Evolutionary conservation across 1,284 basidiomycete species (phyloP).

Genomic region (Sanghuangporus baumii): DNA sequence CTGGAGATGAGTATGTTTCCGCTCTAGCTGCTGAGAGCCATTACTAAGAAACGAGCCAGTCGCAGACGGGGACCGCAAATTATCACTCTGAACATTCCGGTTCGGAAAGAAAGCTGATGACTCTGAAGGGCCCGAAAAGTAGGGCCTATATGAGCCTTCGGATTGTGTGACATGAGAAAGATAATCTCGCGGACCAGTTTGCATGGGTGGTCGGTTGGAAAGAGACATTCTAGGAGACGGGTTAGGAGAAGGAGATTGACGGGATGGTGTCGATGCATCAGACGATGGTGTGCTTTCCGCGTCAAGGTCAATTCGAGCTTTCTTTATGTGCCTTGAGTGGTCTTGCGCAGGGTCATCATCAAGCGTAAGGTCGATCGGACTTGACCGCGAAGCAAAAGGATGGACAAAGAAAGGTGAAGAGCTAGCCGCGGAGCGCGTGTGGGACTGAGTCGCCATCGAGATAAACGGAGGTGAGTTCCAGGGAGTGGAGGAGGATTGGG

Average conservation of each 20-base stretch:
- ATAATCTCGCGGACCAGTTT: slow-evolving; percentile 12
- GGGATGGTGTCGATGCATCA: slow-evolving; percentile 18
- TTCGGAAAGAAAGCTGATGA: slow-evolving; percentile 30
- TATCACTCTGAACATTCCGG: slow-evolving; percentile 19
- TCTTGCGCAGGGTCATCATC: slow-evolving; percentile 43
- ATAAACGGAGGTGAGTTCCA: neutral
- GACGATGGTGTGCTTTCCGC: slow-evolving; percentile 7
- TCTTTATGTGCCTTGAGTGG: slow-evolving; percentile 33
- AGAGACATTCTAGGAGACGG: neutral
- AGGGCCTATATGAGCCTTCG: slow-evolving; percentile 36
- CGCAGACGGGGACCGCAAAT: slow-evolving; percentile 22
- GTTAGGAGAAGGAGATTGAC: slow-evolving; percentile 13
- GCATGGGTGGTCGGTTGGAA: slow-evolving; percentile 21
- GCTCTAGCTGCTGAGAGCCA: neutral
- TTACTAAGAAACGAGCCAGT: slow-evolving; percentile 9
- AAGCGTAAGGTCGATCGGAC: slow-evolving; percentile 57
- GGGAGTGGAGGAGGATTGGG: slow-evolving; percentile 5
- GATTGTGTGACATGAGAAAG: slow-evolving; percentile 17
- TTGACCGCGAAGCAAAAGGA: slow-evolving; percentile 24
- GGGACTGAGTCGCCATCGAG: slow-evolving; percentile 24
- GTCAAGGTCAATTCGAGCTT: slow-evolving; percentile 31
- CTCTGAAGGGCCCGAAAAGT: slow-evolving; percentile 38
- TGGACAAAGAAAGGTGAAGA: slow-evolving; percentile 12
- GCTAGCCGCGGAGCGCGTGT: slow-evolving; percentile 12
- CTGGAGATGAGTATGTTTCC: slow-evolving; percentile 3